Base-by-base conservation (phyloP, 2,329 filamentous ascomycete species). In the Exophiala dermatitidis region DNA sequence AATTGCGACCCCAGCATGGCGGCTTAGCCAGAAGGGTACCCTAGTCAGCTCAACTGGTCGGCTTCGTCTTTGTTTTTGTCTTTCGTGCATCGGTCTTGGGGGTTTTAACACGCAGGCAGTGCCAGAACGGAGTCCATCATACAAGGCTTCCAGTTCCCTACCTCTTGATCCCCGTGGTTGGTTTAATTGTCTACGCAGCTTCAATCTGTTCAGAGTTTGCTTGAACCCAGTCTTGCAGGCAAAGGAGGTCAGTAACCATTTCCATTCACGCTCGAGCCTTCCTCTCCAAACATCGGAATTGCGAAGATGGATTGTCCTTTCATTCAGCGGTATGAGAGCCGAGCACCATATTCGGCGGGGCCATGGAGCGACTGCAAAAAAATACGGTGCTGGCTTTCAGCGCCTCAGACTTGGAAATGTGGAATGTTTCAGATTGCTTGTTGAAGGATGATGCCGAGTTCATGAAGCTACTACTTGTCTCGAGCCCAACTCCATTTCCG, bases 61-160 rank as follows among this genome's bases (percentile, higher is more conserved):
- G 59, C 59, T 43, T 54, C 42, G 56, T 61, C 59, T 56, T 59
- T 59, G 52, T 51, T 57, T 53, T 56, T 38, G 50, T 54, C 45
- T 28, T n/a, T 57, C 47, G 57, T 50, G 30, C 30, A 47, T 36
- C 45, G 51, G 36, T 48, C 38, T 26, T 47, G 9, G 50, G 30
- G 48, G 52, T 49, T 45, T 19, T 19, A 40, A 5, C 37, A 40
- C 19, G 19, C 19, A 19, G 19, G 19, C 19, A 19, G 19, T 19
- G 19, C 19, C 19, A 19, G 19, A 19, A 19, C 19, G 19, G 19
- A 19, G 19, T 19, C 19, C 19, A 19, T 19, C 19, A 19, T 19
- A 19, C 19, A 19, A 19, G 19, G 19, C 19, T 19, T 19, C 19
- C 19, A 19, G 19, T 19, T 19, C 19, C 19, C 19, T 19, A 19